Conservation (phyloP, 2,329 filamentous ascomycete species). For the Neoscytalidium dimidiatum region DNA sequence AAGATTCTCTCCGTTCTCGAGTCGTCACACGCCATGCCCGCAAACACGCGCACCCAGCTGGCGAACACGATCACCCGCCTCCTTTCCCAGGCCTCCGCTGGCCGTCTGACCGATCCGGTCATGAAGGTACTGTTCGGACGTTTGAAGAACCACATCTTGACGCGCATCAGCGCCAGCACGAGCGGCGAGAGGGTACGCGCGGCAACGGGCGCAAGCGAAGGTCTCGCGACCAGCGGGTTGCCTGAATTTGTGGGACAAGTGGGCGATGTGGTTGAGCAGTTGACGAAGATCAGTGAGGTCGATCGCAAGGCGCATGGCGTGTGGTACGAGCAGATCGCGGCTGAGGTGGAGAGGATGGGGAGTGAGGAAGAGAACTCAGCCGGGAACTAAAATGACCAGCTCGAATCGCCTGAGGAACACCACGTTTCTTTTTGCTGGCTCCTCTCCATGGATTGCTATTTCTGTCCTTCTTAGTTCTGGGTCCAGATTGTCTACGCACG, state of each 20-base stretch:
- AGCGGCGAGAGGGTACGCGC: slow-evolving; percentile 71
- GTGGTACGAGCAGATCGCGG: slow-evolving; percentile 71
- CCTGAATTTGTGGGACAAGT: slow-evolving; percentile 73
- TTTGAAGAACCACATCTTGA: slow-evolving; percentile 66
- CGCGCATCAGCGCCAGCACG: slow-evolving; percentile 64
- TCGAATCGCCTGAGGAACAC: background rate
- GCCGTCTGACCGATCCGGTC: slow-evolving; percentile 60
- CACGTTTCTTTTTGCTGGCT: background rate
- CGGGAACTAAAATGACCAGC: background rate
- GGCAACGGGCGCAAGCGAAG: slow-evolving; percentile 68
- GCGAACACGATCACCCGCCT: slow-evolving; percentile 48
- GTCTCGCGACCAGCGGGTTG: slow-evolving; percentile 67
- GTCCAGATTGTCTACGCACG: background rate
- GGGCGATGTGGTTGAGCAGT: slow-evolving; percentile 67
- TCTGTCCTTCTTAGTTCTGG: background rate
- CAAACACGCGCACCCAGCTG: slow-evolving; percentile 47
- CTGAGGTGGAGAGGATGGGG: slow-evolving; percentile 49
- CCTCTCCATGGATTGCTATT: background rate
- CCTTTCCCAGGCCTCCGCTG: slow-evolving; percentile 54
- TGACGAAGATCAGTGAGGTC: slow-evolving; percentile 65
- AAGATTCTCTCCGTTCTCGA: slow-evolving; percentile 53
- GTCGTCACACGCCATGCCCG: slow-evolving; percentile 52
- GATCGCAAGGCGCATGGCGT: slow-evolving; percentile 67
- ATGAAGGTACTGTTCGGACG: slow-evolving; percentile 69
- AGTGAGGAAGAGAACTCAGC: background rate